phyloP scores from a whole-genome alignment of 176 grass and related monocot species.

The Oryza nivara region DNA sequence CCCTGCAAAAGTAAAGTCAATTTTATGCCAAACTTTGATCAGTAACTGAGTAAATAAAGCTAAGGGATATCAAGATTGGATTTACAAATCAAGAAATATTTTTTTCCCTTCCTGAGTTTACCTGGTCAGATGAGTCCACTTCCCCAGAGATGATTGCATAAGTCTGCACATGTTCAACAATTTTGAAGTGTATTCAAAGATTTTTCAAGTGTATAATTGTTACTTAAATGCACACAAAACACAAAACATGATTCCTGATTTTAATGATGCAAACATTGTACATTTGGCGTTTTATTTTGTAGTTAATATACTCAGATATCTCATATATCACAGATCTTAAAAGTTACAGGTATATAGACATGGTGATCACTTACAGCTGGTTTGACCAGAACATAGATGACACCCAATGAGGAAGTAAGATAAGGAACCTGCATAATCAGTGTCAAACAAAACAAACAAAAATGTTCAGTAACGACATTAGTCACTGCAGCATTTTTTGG shows the following conservation, averaged over 20 bases:
- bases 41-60: not conserved
- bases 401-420: slow-evolving; percentile 77
- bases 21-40: not conserved
- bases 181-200: not conserved
- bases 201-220: not conserved
- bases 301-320: not conserved
- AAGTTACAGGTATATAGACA: not conserved
- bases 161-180: slow-evolving; percentile 49
- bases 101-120: slow-evolving; percentile 29
- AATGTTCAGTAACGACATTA: slow-evolving; percentile 7
- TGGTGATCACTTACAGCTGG: slow-evolving; percentile 70
- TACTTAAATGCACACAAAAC: not conserved
- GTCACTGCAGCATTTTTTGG: not conserved
- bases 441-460: not conserved
- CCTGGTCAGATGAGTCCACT: slow-evolving; percentile 67
- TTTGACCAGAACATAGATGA: slow-evolving; percentile 80
- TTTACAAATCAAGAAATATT: not conserved
- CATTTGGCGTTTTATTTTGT: not conserved
- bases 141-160: slow-evolving; percentile 70
- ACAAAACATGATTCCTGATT: not conserved
- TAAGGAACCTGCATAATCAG: slow-evolving; percentile 74
- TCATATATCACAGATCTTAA: not conserved
- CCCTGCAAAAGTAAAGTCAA: slow-evolving; percentile 48
- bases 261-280: not conserved
- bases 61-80: not conserved